phyloP scores from a whole-genome alignment of 192 early-diverging fungal species.

The Backusella westeae region DNA sequence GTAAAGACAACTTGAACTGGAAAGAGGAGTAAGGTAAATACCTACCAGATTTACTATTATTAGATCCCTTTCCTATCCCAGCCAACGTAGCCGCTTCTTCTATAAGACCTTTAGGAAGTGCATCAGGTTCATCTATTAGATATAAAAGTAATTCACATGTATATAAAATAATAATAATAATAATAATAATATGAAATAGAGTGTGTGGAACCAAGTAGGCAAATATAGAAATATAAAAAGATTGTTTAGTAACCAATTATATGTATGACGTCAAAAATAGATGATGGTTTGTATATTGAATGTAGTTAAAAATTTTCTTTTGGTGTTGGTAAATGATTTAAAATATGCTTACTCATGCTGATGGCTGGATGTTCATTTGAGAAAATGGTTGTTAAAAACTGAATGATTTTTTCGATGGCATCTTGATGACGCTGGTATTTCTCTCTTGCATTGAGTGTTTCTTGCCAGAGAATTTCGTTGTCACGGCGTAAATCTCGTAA shows the following conservation, averaged over 20 bases:
- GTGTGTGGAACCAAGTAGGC: background rate
- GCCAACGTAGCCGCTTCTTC: conserved; percentile 13
- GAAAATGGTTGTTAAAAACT: conserved; percentile 88
- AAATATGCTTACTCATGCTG: conserved; percentile 17
- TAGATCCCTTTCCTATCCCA: conserved; percentile 5
- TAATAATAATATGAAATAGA: background rate
- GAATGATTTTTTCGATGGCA: conserved; percentile 91
- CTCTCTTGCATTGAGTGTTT: conserved; percentile 70
- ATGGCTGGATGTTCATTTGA: conserved; percentile 45
- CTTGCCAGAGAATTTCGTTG: conserved; percentile 88
- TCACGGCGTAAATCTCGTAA: conserved; percentile 84
- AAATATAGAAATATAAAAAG: background rate
- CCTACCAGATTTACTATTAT: background rate
- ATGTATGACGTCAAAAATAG: background rate
- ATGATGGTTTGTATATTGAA: background rate
- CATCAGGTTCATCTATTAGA: conserved; percentile 2
- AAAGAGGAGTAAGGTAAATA: background rate
- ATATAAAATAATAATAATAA: background rate
- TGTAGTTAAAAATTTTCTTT: background rate
- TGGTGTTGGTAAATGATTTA: background rate
- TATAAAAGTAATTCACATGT: background rate
- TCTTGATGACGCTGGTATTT: conserved; percentile 85
- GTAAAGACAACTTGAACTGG: background rate
- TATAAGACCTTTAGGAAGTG: conserved; percentile 12
- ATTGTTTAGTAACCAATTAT: background rate